Evolutionary conservation across 352 stramenopile genomes (phyloP).

Genomic region (Globisporangium emineosum): DNA sequence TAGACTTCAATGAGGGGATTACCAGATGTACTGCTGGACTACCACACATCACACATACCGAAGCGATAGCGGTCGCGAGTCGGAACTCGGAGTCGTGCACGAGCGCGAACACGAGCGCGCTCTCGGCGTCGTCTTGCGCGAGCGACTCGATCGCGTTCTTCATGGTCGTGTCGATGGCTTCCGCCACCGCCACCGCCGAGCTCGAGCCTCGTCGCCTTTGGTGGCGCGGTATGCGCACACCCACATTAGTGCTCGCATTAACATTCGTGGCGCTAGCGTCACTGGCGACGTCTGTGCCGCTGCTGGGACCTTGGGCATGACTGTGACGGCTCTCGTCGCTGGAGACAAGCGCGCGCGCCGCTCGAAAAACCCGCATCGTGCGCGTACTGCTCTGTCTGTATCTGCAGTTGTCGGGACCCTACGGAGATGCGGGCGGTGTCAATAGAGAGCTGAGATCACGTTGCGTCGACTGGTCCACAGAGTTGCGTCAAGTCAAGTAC

Average conservation of each 20-base stretch:
- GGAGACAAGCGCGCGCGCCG: neutral
- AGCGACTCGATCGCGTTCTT: conserved; percentile 65
- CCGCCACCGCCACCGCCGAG: neutral
- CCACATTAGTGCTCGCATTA: neutral
- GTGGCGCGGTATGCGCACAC: conserved; percentile 1
- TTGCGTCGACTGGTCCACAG: neutral
- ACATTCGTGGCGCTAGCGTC: neutral
- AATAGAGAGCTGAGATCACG: neutral
- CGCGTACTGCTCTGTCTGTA: neutral
- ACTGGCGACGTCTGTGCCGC: neutral
- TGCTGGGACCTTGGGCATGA: neutral
- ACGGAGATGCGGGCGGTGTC: neutral
- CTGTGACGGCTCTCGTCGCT: neutral
- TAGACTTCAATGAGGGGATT: neutral
- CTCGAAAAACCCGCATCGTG: conserved; percentile 6
- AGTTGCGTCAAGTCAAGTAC: neutral
- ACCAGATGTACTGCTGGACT: neutral
- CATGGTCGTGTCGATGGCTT: conserved; percentile 47
- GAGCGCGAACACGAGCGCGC: conserved; percentile 68
- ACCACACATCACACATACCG: conserved; percentile 30
- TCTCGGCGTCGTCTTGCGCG: conserved; percentile 58
- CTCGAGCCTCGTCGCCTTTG: neutral
- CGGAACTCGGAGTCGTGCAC: conserved; percentile 79
- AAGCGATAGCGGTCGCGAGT: conserved; percentile 52
- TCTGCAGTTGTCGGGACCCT: neutral